Conservation (phyloP, 176 grass and related monocot genomes). For the Neostapfia colusana region DNA sequence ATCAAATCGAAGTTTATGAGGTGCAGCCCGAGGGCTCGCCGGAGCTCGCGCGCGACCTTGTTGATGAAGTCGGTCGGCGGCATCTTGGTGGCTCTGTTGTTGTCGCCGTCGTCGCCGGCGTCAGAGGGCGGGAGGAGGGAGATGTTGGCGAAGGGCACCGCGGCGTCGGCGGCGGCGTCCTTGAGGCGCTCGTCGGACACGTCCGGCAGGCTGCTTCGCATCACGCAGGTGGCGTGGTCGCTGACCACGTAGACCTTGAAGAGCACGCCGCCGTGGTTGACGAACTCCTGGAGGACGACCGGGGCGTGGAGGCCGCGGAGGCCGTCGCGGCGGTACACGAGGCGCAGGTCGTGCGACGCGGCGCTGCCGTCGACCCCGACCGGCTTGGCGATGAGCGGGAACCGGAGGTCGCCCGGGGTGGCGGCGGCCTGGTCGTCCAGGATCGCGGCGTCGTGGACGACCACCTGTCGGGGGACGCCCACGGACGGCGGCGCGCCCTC, state of each 20-base stretch:
- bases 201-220: conserved; percentile 68
- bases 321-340: conserved; percentile 61
- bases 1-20: conserved; percentile 89
- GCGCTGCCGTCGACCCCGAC: conserved; percentile 58
- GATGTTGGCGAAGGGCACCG: conserved; percentile 64
- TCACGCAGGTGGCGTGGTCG: conserved; percentile 59
- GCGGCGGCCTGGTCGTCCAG: background rate
- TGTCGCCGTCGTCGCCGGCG: conserved; percentile 4
- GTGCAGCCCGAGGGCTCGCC: conserved; percentile 53
- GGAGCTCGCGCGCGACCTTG: conserved; percentile 56
- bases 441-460: conserved; percentile 41
- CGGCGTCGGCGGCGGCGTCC: conserved; percentile 23
- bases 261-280: conserved; percentile 77
- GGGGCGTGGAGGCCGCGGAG: conserved; percentile 49
- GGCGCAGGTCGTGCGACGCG: conserved; percentile 66
- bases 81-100: conserved; percentile 14
- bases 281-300: conserved; percentile 79
- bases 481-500: background rate
- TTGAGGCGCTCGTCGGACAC: conserved; percentile 49
- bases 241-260: conserved; percentile 79
- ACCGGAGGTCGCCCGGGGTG: conserved; percentile 29
- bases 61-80: conserved; percentile 46
- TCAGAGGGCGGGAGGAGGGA: conserved; percentile 39
- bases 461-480: conserved; percentile 41
- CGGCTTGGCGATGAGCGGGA: conserved; percentile 84